Evolutionary conservation across 1,139 yeast species (phyloP).

Genomic region (Scheffersomyces cryptocercus): DNA sequence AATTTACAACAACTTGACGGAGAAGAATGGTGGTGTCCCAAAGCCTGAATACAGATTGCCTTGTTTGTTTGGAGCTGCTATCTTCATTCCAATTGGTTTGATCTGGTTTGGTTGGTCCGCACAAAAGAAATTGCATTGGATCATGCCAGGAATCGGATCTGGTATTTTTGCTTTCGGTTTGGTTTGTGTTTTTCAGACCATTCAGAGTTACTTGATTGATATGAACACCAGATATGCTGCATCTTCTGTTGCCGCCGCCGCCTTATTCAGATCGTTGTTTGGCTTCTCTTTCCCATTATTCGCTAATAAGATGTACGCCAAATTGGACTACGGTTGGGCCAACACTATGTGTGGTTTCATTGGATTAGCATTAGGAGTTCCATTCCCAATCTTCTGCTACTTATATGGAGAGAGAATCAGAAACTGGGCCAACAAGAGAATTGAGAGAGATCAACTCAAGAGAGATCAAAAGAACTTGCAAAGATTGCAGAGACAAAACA

Average conservation of each 20-base stretch:
- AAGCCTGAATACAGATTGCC: conserved; percentile 49
- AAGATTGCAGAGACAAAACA: conserved; percentile 20
- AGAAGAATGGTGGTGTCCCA: conserved; percentile 34
- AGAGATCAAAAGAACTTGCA: conserved; percentile 36
- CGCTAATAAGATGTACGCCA: conserved; percentile 41
- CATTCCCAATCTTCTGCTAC: conserved; percentile 46
- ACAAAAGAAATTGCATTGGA: conserved; percentile 42
- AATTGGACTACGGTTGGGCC: conserved; percentile 47
- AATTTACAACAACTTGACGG: conserved; percentile 30
- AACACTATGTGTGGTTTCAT: conserved; percentile 46
- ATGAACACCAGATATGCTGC: conserved; percentile 48
- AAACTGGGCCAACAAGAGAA: conserved; percentile 34
- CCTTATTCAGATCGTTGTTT: conserved; percentile 44
- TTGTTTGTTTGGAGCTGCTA: conserved; percentile 37
- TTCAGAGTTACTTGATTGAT: conserved; percentile 46
- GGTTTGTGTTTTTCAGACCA: conserved; percentile 46
- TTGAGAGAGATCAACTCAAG: conserved; percentile 32
- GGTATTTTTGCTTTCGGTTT: conserved; percentile 46
- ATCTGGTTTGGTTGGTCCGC: conserved; percentile 53
- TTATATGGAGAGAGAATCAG: conserved; percentile 42
- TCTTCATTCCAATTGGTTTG: conserved; percentile 41
- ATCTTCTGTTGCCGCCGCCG: conserved; percentile 49
- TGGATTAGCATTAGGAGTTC: conserved; percentile 41
- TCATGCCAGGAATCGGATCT: conserved; percentile 47
- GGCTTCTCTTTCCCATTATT: conserved; percentile 47